A percentile compares a stretch with the other conserved stretches of the same genome.
These are phyloP conservation scores for Russula abietina DNA, from an alignment of 768 basidiomycete genomes.

Conservation along the genomic window DNA sequence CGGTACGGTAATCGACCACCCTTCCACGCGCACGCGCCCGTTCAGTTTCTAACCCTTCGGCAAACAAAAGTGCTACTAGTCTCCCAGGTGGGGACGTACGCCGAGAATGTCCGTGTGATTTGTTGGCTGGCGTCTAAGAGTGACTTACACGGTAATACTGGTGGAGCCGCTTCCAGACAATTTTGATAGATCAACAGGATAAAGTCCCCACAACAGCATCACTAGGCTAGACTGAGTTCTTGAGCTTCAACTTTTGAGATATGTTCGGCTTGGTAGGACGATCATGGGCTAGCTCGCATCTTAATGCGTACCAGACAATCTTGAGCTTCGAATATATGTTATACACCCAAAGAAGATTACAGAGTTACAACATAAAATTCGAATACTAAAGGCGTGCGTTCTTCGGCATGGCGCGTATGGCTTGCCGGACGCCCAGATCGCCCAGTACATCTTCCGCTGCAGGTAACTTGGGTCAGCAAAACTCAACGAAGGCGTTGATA, in stretches of 20 bases:
- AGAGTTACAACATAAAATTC: not conserved
- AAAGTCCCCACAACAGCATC: no score
- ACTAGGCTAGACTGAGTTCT: not conserved
- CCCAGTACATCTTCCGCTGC: constrained; percentile 68
- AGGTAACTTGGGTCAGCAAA: not conserved
- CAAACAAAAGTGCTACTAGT: no score
- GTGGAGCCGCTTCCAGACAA: no score
- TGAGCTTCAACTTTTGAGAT: not conserved
- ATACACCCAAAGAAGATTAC: not conserved
- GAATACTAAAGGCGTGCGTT: constrained; percentile 48
- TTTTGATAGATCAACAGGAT: no score
- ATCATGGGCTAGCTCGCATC: not conserved
- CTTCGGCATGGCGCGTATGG: constrained; percentile 68
- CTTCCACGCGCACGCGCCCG: no score
- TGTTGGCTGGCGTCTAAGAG: no score
- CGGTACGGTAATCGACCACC: no score
- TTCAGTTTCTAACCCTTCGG: no score
- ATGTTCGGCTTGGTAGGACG: not conserved
- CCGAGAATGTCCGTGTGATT: no score
- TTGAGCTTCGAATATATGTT: not conserved
- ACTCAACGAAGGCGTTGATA: not conserved
- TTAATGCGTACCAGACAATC: no score
- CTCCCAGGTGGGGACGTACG: no score
- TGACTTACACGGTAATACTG: no score
- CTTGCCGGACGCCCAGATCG: constrained; percentile 78